Base-by-base conservation (phyloP, 2,329 filamentous ascomycete genomes). In the Talaromyces sp. region DNA sequence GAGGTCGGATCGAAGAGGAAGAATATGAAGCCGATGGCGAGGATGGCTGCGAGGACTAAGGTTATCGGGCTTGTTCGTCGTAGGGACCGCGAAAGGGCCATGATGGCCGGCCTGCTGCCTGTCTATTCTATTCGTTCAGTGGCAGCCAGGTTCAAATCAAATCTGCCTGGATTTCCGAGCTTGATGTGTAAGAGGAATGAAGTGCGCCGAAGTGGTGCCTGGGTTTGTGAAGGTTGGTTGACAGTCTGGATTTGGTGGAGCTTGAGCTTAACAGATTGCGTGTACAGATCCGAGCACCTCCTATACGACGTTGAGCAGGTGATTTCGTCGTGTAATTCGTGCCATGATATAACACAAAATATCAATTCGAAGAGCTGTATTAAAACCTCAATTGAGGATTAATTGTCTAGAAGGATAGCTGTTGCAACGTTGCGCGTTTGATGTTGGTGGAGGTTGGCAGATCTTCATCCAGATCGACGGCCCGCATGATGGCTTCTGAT, bases 11-110 rank as follows among this genome's bases (percentile, higher is more conserved):
- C 82, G 70, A 88, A 74, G 70, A 89, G 76, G 74, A 89, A 88
- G 81, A 86, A 79, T 77, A 92, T 77, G 79, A 91, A 87, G 80
- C 90, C 86, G 74, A 95, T 84, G 77, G 88, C 88, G 66, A 95
- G 85, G 65, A 91, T 80, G 70, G 82, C 84, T 72, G 91, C 91
- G 70, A 96, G 83, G 70, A 89, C 77, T 69, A 94, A 81, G 63
- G 90, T 94, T 74, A 91, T 84, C 69, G 91, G 89, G 79, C 88
- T 95, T 76, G 89, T 87, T 81, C 91, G 90, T 81, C 91, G 91
- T 75, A 94, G 86, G 68, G 84, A 83, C 80, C 91, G 91, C 75
- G 84, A 75, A 71, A 84, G 79, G 72, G 84, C 84, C 85, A 88
- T 86, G 64, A 13, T 66, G 60, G 64, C 64, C 64, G 49, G 19